These are phyloP conservation scores for Neurospora sp. DNA, from an alignment of 495 filamentous ascomycete species.

Conservation along the genomic window DNA sequence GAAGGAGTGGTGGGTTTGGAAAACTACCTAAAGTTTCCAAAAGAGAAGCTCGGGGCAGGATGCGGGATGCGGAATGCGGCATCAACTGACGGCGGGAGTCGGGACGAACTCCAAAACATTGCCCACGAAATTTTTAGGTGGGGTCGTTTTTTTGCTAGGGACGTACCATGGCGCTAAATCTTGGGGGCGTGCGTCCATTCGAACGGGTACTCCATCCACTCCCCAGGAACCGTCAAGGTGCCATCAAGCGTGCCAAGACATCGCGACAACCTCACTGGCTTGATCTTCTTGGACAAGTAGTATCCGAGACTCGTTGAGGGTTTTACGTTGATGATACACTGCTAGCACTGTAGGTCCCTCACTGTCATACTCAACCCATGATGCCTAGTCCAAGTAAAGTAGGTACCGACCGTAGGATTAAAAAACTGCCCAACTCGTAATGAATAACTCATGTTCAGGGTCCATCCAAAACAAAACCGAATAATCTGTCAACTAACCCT, in stretches of 20 bases:
- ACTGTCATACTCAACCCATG: neutral
- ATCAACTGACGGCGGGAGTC: constrained; percentile 3
- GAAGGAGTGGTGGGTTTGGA: constrained; percentile 1
- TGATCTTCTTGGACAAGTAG: neutral
- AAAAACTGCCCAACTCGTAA: neutral
- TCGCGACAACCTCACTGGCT: neutral
- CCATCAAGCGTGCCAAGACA: neutral
- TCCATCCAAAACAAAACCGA: neutral
- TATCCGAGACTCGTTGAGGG: neutral
- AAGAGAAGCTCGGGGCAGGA: constrained; percentile 7
- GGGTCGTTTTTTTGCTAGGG: neutral
- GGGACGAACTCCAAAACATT: neutral
- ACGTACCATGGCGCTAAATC: neutral
- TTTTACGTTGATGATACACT: neutral
- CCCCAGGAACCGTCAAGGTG: neutral
- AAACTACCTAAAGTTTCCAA: constrained; percentile 2
- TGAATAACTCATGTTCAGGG: neutral
- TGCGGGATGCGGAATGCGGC: constrained; percentile 3
- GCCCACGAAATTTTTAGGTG: constrained; percentile 29
- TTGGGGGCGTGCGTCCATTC: neutral
- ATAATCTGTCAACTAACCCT: neutral
- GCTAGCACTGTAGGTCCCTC: neutral
- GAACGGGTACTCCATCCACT: neutral
- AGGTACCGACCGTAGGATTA: neutral
- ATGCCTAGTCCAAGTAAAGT: neutral